Base-by-base conservation (phyloP, 2,329 filamentous ascomycete genomes). In the Neofusicoccum cordaticola region DNA sequence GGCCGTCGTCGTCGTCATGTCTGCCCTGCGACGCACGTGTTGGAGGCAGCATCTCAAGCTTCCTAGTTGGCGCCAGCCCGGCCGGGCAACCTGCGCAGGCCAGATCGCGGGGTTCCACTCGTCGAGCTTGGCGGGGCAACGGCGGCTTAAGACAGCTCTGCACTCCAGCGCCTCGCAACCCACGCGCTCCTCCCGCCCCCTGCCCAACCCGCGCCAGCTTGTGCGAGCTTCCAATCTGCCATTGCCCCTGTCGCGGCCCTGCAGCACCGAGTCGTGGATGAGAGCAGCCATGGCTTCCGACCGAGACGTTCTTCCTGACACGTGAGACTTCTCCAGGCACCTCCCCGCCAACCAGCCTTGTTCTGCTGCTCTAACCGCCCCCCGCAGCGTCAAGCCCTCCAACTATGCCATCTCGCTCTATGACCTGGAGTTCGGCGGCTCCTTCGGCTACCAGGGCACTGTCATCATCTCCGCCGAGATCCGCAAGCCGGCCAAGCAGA, bases 361-460 rank as follows among this genome's bases (percentile, higher is more conserved):
- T 39, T 15, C 37, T 9, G 0, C 2, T 52, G n/a, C 44, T 62
- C 71, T 75, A 44, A 75, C 68, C 62, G 27, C 37, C 13, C 22
- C 15, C 51, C 41, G 45, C 67, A 88, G 86, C 74, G 87, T 94
- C 75, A 94, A 92, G 81, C 93, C 95, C 2, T 82, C 84, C 67
- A 92, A 98, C 81, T 99, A 99, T 80, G 83, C 86, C 72, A 83
- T 99, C 69, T 92, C 89, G 64, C 85, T 99, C 71, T 87, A 84
- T 74, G 89, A 95, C 71, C 82, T 99, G 68, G 89, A 97, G 70
- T 80, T 88, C 62, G 84, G 85, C 68, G 86, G 85, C 63, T 80
- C 81, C 66, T 97, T 94, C 88, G 87, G 85, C 66, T 99, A 94
- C 82, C 87, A 94, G 80, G 95, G 95, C 69, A 88, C 84, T 19